phyloP scores from a whole-genome alignment of 352 stramenopile genomes.

The Phytophthora ohioensis region DNA sequence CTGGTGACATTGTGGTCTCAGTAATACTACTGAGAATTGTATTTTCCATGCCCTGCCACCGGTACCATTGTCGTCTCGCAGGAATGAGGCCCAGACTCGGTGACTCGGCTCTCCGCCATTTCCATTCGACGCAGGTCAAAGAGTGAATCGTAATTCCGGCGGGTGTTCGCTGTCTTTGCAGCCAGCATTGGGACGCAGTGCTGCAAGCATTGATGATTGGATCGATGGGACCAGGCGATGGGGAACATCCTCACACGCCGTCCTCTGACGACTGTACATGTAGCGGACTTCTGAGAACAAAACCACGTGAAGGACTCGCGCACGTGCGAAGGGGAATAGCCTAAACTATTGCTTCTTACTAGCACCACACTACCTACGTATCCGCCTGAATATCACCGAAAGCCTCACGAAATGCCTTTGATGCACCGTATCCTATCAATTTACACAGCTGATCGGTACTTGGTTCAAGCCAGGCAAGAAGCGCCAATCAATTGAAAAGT shows the following conservation, averaged over 20 bases:
- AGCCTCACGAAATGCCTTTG: no score
- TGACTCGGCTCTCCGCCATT: neutral
- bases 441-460: no score
- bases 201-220: neutral
- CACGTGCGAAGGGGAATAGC: neutral
- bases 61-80: neutral
- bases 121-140: neutral
- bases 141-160: neutral
- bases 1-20: no score
- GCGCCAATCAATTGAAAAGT: neutral
- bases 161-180: constrained; percentile 3
- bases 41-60: no score
- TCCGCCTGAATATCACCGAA: no score
- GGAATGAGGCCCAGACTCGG: neutral
- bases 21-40: no score
- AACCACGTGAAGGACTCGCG: neutral
- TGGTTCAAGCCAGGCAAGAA: no score
- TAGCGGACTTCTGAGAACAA: constrained; percentile 5
- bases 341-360: neutral
- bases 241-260: no score
- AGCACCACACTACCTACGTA: neutral
- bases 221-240: no score
- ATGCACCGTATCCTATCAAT: no score
- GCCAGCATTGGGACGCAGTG: constrained; percentile 1
- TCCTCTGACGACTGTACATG: neutral